phyloP scores from a whole-genome alignment of 257 asterid genomes.

The Solanum commersonii region DNA sequence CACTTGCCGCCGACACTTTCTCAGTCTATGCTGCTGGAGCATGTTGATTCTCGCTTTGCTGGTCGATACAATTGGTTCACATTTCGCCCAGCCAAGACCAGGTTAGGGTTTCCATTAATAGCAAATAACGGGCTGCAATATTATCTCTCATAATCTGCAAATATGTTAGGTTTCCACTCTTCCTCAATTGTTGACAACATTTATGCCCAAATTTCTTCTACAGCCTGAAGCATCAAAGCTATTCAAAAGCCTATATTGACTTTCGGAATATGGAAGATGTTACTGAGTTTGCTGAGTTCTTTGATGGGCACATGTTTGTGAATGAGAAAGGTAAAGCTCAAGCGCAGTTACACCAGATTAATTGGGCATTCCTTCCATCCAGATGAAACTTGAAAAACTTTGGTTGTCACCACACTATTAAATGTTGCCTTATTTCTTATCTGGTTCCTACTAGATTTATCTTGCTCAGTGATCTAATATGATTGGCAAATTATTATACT shows the following conservation, averaged over 20 bases:
- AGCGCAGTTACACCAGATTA: conserved; percentile 6
- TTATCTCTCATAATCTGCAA: background rate
- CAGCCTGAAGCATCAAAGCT: conserved; percentile 61
- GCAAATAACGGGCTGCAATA: background rate
- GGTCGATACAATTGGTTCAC: conserved; percentile 71
- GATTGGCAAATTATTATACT: background rate
- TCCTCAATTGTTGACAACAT: background rate
- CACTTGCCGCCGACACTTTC: conserved; percentile 98
- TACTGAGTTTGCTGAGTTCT: conserved; percentile 82
- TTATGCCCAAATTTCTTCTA: conserved; percentile 11
- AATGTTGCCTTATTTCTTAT: background rate
- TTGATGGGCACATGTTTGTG: conserved; percentile 87
- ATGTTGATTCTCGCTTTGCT: conserved; percentile 72
- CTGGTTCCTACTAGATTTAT: background rate
- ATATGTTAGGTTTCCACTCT: background rate
- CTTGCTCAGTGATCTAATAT: background rate
- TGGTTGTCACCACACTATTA: background rate
- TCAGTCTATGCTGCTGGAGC: conserved; percentile 74
- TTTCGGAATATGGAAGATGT: conserved; percentile 73
- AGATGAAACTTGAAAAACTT: background rate
- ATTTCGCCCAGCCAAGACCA: conserved; percentile 67
- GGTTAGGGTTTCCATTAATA: conserved; percentile 35
- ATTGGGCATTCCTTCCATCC: background rate
- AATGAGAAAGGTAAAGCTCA: conserved; percentile 74
- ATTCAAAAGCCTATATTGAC: conserved; percentile 78